A percentile compares a stretch with the other conserved stretches of the same genome.
phyloP scores from a whole-genome alignment of 2,329 filamentous ascomycete species.

The Ophiocordyceps unilateralis region DNA sequence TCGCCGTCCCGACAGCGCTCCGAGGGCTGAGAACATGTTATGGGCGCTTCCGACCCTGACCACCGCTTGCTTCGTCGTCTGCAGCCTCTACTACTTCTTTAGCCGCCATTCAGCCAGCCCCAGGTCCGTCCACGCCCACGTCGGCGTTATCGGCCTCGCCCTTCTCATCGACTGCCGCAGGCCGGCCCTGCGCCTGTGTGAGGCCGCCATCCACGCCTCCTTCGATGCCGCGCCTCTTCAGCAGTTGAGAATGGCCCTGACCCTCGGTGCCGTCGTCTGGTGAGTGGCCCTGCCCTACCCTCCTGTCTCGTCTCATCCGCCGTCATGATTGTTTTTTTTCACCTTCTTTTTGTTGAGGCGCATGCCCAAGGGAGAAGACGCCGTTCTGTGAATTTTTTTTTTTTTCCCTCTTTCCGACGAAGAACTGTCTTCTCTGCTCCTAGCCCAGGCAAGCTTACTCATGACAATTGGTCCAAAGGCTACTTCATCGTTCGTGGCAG shows the following conservation, averaged over 20 bases:
- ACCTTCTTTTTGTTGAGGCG: constrained; percentile 1
- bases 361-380: background rate
- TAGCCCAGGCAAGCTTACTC: background rate
- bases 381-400: too few species aligned
- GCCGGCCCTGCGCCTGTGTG: constrained; percentile 12
- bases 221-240: constrained; percentile 28
- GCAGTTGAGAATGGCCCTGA: constrained; percentile 38
- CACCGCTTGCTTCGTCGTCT: constrained; percentile 20
- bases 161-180: constrained; percentile 16
- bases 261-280: constrained; percentile 35
- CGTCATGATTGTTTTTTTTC: constrained; percentile 1
- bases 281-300: constrained; percentile 15
- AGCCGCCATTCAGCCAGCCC: constrained; percentile 14
- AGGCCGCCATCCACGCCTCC: constrained; percentile 14
- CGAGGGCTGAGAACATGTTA: constrained; percentile 23
- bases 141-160: constrained; percentile 14
- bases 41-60: constrained; percentile 23
- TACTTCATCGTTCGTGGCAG: constrained; percentile 71
- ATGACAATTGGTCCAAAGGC: constrained; percentile 33
- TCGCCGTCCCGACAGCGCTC: constrained; percentile 2
- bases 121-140: constrained; percentile 10
- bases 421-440: background rate
- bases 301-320: background rate
- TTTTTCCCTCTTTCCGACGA: background rate
- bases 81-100: constrained; percentile 20